Evolutionary conservation across 208 protist genomes (phyloP).

Genomic region (Leishmania aethiopica): DNA sequence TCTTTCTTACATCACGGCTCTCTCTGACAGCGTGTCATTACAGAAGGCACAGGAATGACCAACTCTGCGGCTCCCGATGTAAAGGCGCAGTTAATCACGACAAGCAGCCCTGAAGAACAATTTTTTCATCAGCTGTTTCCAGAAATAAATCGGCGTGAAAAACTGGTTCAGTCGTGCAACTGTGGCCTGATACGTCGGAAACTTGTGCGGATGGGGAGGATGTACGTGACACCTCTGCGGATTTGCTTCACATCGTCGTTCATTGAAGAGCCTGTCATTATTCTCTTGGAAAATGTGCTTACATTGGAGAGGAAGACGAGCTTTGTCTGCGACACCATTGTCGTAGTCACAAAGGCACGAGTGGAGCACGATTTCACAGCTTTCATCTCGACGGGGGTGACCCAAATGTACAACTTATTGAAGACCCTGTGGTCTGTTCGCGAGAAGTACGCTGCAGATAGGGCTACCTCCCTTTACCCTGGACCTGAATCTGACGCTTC

Average conservation of each 20-base stretch:
- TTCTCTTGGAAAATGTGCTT: conserved; percentile 50
- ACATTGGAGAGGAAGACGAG: conserved; percentile 35
- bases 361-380: conserved; percentile 51
- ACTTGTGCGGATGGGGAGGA: conserved; percentile 54
- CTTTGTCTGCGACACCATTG: conserved; percentile 55
- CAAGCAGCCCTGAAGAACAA: conserved; percentile 38
- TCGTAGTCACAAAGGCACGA: conserved; percentile 28
- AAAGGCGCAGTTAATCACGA: conserved; percentile 21
- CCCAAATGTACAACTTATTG: conserved; percentile 50
- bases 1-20: neutral
- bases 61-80: neutral
- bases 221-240: conserved; percentile 60
- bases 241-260: conserved; percentile 64
- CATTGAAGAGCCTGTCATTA: conserved; percentile 39
- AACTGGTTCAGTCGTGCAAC: conserved; percentile 48
- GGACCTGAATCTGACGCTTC: conserved; percentile 1
- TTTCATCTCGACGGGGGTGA: conserved; percentile 42
- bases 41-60: conserved; percentile 4
- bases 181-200: conserved; percentile 43
- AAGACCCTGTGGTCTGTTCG: conserved; percentile 59
- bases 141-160: conserved; percentile 45
- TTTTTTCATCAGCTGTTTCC: conserved; percentile 55
- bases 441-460: conserved; percentile 35
- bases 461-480: conserved; percentile 9
- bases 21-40: neutral